phyloP scores from a whole-genome alignment of 345 rosid genomes.

The Stellera chamaejasme region DNA sequence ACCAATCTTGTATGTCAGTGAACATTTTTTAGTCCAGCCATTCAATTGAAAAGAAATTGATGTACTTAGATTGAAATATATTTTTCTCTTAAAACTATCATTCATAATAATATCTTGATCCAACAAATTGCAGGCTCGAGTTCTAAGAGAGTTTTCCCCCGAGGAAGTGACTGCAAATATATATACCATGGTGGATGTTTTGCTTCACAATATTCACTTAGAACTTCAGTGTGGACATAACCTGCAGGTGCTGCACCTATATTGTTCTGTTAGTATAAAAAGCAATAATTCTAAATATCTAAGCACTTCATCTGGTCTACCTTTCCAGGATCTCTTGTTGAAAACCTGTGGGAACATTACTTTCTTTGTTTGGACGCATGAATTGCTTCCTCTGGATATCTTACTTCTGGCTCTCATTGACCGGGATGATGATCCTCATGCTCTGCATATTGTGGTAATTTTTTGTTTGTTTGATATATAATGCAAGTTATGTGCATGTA shows the following conservation, averaged over 20 bases:
- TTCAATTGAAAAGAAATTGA: constrained; percentile 2
- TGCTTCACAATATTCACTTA: constrained; percentile 70
- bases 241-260: constrained; percentile 46
- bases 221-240: constrained; percentile 78
- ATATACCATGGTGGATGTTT: constrained; percentile 93
- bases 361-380: constrained; percentile 82
- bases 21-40: neutral
- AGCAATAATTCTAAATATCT: constrained; percentile 12
- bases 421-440: constrained; percentile 95
- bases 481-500: too few relatives aligned
- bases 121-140: constrained; percentile 51
- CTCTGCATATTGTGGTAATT: constrained; percentile 80
- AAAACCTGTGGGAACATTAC: constrained; percentile 74
- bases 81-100: constrained; percentile 6
- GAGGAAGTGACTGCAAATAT: constrained; percentile 95
- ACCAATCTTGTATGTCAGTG: constrained; percentile 55
- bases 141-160: constrained; percentile 84
- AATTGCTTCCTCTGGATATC: constrained; percentile 90
- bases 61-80: neutral
- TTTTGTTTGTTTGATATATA: constrained; percentile 15
- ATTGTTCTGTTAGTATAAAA: neutral
- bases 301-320: constrained; percentile 14
- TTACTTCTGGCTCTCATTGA: constrained; percentile 88
- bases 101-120: constrained; percentile 10
- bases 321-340: constrained; percentile 49